Percentiles rank a stretch among this genome's conserved stretches.
Conservation (phyloP, 345 rosid genomes). For the Acer saccharum region DNA sequence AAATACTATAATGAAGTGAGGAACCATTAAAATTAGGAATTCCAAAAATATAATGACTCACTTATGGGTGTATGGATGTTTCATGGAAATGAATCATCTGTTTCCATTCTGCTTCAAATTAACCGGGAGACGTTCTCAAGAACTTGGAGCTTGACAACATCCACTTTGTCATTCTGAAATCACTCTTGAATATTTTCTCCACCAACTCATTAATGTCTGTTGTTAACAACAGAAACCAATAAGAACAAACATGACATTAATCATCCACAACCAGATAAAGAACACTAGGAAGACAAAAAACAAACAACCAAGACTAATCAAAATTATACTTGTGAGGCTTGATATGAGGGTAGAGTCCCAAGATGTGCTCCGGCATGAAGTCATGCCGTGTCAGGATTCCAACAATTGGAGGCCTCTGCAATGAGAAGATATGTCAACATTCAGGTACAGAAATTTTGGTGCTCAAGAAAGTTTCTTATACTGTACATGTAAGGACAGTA, state of each 20-base stretch:
- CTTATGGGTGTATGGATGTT: background rate
- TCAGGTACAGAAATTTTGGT: background rate
- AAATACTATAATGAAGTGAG: background rate
- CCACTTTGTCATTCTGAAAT: background rate
- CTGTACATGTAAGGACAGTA: background rate
- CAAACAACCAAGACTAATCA: background rate
- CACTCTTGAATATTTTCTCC: background rate
- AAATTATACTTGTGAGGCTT: conserved; percentile 26
- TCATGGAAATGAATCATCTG: background rate
- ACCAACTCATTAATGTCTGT: background rate
- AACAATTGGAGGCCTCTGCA: conserved; percentile 68
- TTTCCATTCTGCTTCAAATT: background rate
- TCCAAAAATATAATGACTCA: too few species aligned
- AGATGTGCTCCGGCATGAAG: conserved; percentile 61
- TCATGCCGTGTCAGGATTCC: conserved; percentile 70
- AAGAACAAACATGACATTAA: background rate
- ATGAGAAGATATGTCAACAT: background rate
- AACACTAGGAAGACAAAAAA: background rate
- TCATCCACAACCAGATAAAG: background rate
- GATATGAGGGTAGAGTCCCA: conserved; percentile 51
- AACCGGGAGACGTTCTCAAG: background rate
- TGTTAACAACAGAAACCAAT: too few species aligned
- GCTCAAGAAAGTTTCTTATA: background rate
- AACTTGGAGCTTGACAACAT: background rate
- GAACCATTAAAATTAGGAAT: background rate